phyloP scores from a whole-genome alignment of 1,284 basidiomycete species.

The Trametes versicolor region DNA sequence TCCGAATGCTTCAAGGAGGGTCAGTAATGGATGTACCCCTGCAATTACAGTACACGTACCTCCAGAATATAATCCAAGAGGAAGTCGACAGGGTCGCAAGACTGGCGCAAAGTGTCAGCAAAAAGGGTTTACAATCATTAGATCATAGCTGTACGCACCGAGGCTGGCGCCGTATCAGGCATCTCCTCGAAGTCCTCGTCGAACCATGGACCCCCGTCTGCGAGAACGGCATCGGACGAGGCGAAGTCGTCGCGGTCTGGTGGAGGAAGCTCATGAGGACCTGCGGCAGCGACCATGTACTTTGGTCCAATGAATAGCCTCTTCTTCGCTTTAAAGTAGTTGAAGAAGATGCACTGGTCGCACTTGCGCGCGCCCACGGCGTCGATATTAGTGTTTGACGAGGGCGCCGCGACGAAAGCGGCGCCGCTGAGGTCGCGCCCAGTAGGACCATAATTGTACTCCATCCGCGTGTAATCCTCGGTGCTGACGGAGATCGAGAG shows the following conservation, averaged over 20 bases:
- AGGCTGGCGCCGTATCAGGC: background rate
- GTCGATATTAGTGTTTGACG: background rate
- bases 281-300: constrained; percentile 17
- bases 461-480: background rate
- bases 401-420: background rate
- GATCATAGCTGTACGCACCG: background rate
- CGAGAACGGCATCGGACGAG: background rate
- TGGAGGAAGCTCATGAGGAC: constrained; percentile 16
- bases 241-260: background rate
- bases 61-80: constrained; percentile 27
- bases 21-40: background rate
- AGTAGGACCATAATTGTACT: constrained; percentile 19
- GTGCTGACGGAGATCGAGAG: constrained; percentile 1
- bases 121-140: background rate
- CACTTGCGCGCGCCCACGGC: no score
- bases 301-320: constrained; percentile 1
- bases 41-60: background rate
- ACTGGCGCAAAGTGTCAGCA: background rate
- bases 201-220: background rate
- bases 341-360: constrained; percentile 26
- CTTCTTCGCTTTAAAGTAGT: constrained; percentile 26
- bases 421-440: background rate
- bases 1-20: constrained; percentile 5
- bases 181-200: constrained; percentile 5
- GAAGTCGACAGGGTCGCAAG: constrained; percentile 16